Evolutionary conservation across 2,329 filamentous ascomycete genomes (phyloP).

Genomic region (Ophiostoma triangulosporum): DNA sequence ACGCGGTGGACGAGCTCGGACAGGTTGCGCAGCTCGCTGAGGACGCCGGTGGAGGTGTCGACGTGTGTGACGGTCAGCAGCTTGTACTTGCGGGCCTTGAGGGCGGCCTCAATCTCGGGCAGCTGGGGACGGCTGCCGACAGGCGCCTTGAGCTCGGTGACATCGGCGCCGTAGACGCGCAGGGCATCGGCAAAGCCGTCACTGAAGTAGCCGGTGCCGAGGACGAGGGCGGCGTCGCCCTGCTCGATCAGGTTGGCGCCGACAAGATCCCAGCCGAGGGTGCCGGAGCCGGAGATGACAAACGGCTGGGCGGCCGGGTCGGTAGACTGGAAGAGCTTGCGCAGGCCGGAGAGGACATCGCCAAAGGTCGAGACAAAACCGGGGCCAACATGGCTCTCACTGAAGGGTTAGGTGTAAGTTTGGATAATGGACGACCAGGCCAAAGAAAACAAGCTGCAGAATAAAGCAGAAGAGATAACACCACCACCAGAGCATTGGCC

Average conservation of each 20-base stretch:
- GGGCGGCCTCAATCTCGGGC: slow-evolving; percentile 72
- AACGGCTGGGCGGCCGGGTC: slow-evolving; percentile 77
- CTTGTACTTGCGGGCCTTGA: slow-evolving; percentile 89
- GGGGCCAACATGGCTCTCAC: slow-evolving; percentile 85
- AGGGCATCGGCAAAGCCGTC: slow-evolving; percentile 91
- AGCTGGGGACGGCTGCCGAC: slow-evolving; percentile 81
- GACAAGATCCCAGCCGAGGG: slow-evolving; percentile 91
- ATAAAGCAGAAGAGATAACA: no score
- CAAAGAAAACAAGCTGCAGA: background rate
- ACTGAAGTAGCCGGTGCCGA: slow-evolving; percentile 95
- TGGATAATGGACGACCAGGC: no score
- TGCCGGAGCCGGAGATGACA: slow-evolving; percentile 86
- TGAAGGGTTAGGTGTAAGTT: slow-evolving; percentile 26
- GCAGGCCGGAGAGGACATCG: slow-evolving; percentile 74
- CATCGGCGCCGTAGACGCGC: slow-evolving; percentile 76
- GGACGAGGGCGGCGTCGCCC: slow-evolving; percentile 79
- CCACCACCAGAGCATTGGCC: no score
- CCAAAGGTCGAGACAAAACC: slow-evolving; percentile 85
- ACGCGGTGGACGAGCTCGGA: slow-evolving; percentile 73
- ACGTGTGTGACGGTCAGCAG: slow-evolving; percentile 90
- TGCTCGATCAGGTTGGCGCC: slow-evolving; percentile 85
- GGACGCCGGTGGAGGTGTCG: slow-evolving; percentile 90
- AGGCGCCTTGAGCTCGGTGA: slow-evolving; percentile 78
- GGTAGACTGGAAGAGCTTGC: slow-evolving; percentile 87
- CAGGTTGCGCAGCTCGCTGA: slow-evolving; percentile 78